A percentile compares a stretch with the other conserved stretches of the same genome.
Evolutionary conservation across 2,329 filamentous ascomycete genomes (phyloP).

Genomic region (Triangularia setosa): DNA sequence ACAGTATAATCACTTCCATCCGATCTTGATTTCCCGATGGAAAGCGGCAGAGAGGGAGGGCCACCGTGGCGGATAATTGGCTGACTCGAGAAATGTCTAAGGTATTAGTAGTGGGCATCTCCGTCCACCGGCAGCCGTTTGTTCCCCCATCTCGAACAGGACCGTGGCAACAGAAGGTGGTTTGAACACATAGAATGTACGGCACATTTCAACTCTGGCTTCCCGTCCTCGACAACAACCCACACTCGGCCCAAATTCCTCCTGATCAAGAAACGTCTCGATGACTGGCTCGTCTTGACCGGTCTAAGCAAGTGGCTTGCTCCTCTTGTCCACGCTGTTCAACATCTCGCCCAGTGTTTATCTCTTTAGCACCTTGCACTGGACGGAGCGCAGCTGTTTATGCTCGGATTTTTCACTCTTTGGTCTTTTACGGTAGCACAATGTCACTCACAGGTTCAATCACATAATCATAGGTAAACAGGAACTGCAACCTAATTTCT

Average conservation of each 20-base stretch:
- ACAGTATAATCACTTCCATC: background rate
- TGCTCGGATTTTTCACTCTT: background rate
- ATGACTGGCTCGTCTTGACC: background rate
- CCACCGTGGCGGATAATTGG: background rate
- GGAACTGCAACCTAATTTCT: background rate
- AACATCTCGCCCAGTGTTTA: background rate
- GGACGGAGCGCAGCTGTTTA: background rate
- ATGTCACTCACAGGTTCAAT: background rate
- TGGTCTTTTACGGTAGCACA: background rate
- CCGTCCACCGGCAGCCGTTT: too few relatives aligned
- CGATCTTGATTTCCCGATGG: background rate
- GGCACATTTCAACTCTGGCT: background rate
- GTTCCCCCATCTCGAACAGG: too few relatives aligned
- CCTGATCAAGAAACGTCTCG: background rate
- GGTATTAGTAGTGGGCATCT: background rate
- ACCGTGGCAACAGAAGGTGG: too few relatives aligned
- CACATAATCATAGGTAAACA: background rate
- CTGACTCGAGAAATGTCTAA: background rate
- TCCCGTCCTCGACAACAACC: background rate
- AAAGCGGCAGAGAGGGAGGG: background rate
- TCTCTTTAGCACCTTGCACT: background rate
- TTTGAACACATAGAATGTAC: background rate
- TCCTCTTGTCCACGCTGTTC: background rate
- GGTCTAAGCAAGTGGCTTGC: background rate
- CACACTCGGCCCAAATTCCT: background rate